Base-by-base conservation (phyloP, 768 basidiomycete species). In the Pisolithus microcarpus region DNA sequence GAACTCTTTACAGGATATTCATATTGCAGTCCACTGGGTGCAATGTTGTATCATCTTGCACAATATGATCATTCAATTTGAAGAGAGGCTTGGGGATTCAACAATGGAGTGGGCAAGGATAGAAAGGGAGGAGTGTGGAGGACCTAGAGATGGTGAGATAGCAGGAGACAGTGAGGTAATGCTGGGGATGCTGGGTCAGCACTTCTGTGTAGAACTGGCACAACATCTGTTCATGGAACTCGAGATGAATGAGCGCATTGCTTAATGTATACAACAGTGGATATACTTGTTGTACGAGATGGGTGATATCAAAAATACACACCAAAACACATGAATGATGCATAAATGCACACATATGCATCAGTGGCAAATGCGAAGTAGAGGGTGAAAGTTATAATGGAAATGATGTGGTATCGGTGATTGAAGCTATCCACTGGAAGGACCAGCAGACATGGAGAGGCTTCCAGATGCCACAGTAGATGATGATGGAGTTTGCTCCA, bases 1-100 rank as follows among this genome's bases (percentile, higher is more conserved):
- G 30, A 38, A 50, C 30, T 38, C 39, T 6, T 37, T 38, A 26
- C 16, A 31, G 21, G 40, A 43, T 31, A 23, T 50, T 30, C 39
- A 18, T 23, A 42, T 50, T 31, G 19, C 40, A 16, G 40, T 44
- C 11, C 39, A 40, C 31, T 50, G 49, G 40, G 40, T 50, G 16
- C 38, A 34, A 34, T 44, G 49, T 23, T 50, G 49, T 31, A 50
- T 50, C 40, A 50, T 50, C 31, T 43, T 50, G 42, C 49, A 50
- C 38, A 44, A 50, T 23, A 40, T 50, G 38, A 50, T 50, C 18
- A 43, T 50, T 15, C 3, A 21, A 24, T 48, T 48, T 37, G 36
- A 48, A 37, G 47, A 40, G 8, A 40, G 38, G 7, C 18, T 40
- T 18, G n/a, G 21, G 8, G 10, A 18, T 18, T 21, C n/a, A 18